These are phyloP conservation scores for Hortiboletus campestris DNA, from an alignment of 768 basidiomycete species.

Conservation along the genomic window DNA sequence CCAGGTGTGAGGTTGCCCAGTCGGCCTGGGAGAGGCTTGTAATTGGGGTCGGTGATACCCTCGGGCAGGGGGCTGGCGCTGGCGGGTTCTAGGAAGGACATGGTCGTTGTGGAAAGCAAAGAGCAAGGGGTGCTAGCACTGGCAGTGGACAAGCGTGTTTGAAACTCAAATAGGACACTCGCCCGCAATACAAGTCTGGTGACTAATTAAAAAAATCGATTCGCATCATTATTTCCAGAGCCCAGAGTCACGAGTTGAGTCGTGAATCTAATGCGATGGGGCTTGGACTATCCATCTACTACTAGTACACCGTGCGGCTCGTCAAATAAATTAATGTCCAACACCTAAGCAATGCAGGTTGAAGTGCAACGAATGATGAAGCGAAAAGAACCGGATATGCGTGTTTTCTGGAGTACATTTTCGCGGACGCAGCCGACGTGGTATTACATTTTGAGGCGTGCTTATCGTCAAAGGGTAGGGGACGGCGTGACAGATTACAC, in stretches of 20 bases:
- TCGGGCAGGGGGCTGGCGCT: conserved; percentile 55
- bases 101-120: conserved; percentile 17
- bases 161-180: conserved; percentile 10
- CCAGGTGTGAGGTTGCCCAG: conserved; percentile 70
- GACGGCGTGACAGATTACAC: conserved; percentile 48
- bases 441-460: conserved; percentile 16
- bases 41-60: conserved; percentile 62
- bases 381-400: conserved; percentile 1
- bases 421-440: not conserved
- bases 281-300: conserved; percentile 27
- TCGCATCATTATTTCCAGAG: conserved; percentile 36
- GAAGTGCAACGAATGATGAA: conserved; percentile 33
- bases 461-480: not conserved
- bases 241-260: conserved; percentile 36
- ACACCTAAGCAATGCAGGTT: conserved; percentile 31
- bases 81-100: conserved; percentile 37
- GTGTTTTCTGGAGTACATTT: conserved; percentile 12
- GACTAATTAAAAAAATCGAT: not conserved
- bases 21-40: conserved; percentile 66
- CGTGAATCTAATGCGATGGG: conserved; percentile 33
- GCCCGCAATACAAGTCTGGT: too few relatives aligned
- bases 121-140: not conserved
- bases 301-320: conserved; percentile 28
- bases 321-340: conserved; percentile 15
- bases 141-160: not conserved